Evolutionary conservation across 176 grass and related monocot species (phyloP).

Genomic region (Lolium perenne): DNA sequence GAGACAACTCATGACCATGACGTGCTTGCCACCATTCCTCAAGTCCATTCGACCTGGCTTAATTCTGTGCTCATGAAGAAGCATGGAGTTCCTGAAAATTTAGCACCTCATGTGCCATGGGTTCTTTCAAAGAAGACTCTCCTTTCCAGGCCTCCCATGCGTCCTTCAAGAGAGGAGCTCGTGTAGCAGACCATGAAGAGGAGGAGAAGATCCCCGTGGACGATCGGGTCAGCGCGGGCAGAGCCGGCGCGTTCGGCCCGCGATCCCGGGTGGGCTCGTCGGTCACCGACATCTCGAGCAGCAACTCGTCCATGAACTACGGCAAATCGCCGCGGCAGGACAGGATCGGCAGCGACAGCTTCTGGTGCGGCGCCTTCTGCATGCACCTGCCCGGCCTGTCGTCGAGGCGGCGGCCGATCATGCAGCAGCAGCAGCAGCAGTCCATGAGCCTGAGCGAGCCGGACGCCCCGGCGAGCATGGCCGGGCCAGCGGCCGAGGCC

Average conservation of each 20-base stretch:
- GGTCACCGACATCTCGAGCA: conserved; percentile 44
- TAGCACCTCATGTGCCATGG: conserved; percentile 37
- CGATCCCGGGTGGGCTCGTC: conserved; percentile 37
- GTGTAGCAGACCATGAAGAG: conserved; percentile 11
- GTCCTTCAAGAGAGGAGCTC: conserved; percentile 45
- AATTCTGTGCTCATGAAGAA: conserved; percentile 24
- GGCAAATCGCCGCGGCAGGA: conserved; percentile 42
- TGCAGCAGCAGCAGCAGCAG: conserved; percentile 38
- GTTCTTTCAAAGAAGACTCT: conserved; percentile 22
- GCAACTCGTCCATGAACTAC: conserved; percentile 40
- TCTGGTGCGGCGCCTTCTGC: conserved; percentile 70
- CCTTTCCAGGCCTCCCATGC: neutral
- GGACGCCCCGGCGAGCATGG: conserved; percentile 30
- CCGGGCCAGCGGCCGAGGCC: neutral
- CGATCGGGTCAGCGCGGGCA: neutral
- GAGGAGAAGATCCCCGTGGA: neutral
- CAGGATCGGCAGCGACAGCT: conserved; percentile 48
- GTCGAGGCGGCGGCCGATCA: conserved; percentile 56
- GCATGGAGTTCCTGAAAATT: conserved; percentile 17
- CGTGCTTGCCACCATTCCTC: conserved; percentile 39
- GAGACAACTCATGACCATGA: neutral
- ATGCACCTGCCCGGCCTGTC: conserved; percentile 62
- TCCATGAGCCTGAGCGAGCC: conserved; percentile 51
- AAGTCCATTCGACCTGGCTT: conserved; percentile 4
- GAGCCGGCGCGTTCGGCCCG: neutral